These are phyloP conservation scores for Diospyros lotus DNA, from an alignment of 148 eudicot species.

Conservation along the genomic window DNA sequence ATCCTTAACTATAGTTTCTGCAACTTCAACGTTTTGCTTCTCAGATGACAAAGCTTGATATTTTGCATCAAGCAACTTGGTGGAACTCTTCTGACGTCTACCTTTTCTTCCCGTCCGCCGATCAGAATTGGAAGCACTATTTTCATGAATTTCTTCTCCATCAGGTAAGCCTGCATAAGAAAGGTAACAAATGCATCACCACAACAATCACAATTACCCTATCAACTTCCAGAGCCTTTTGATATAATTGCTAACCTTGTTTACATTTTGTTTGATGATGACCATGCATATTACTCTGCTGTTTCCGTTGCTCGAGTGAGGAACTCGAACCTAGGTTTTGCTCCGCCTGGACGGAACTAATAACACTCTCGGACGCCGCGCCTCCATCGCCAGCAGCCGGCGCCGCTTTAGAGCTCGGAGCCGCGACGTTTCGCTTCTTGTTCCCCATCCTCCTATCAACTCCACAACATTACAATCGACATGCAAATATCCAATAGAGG, in stretches of 20 bases:
- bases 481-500: constrained; percentile 16
- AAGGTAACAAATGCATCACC: not conserved
- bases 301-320: not conserved
- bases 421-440: constrained; percentile 46
- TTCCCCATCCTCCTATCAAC: constrained; percentile 45
- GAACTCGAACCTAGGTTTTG: constrained; percentile 13
- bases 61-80: constrained; percentile 42
- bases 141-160: constrained; percentile 29
- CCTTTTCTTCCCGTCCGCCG: constrained; percentile 57
- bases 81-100: constrained; percentile 48
- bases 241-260: constrained; percentile 15
- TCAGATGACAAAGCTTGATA: constrained; percentile 34
- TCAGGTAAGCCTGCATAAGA: constrained; percentile 42
- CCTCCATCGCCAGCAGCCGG: constrained; percentile 17
- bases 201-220: constrained; percentile 3
- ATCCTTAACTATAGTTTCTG: constrained; percentile 27
- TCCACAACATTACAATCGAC: constrained; percentile 12
- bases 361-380: constrained; percentile 6
- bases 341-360: not conserved
- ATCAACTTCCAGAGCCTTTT: constrained; percentile 21
- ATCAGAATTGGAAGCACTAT: constrained; percentile 37
- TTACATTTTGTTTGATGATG: constrained; percentile 21
- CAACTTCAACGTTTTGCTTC: constrained; percentile 39
- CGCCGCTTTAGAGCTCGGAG: constrained; percentile 45
- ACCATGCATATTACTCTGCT: constrained; percentile 9